Evolutionary conservation across 495 filamentous ascomycete species (phyloP), one percentile per base, ranked within the genome.

Genomic region (Hypoxylon trugodes): DNA sequence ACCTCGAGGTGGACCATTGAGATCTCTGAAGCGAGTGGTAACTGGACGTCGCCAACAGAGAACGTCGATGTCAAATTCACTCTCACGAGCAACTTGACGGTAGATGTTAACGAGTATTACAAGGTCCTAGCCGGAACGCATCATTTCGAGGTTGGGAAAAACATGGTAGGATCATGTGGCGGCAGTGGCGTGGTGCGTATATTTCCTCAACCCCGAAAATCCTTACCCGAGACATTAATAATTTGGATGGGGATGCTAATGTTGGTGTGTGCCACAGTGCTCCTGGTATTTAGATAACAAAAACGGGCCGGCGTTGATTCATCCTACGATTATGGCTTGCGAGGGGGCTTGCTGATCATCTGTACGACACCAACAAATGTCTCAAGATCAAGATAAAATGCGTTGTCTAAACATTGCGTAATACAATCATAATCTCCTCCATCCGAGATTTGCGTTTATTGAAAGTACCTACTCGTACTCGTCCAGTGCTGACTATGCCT

Each of bases 111-210:
- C 2, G 49, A 30, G n/a, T 40, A 52, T 28, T 50, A 25, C 2
- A 61, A 57, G 33, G 51, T 52, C 32, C 8, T 58, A 1, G 10
- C n/a, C 13, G 64, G 46, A 9, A 67, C 58, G 4, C 38, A 57
- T 13, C 64, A 67, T 22, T 67, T 67, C 15, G 35, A 32, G 13
- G 41, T 67, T 12, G 52, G 57, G 1, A 46, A 61, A 0, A 59
- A 67, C 45, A 33, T 67, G 52, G 7, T 5, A 12, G 64, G 64
- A 6, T 22, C 7, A 6, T 67, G 64, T 50, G 64, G 57, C 16
- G 64, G 40, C 3, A 61, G 64, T 19, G 64, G 64, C 43, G 35
- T 57, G 52, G 63, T 66, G 24, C 5, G 46, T 61, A 46, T 22
- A 22, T 13, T 15, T 28, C 16, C 19, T 47, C 5, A 5, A 25